Evolutionary conservation across 768 basidiomycete species (phyloP).

Genomic region (Trametes elegans): DNA sequence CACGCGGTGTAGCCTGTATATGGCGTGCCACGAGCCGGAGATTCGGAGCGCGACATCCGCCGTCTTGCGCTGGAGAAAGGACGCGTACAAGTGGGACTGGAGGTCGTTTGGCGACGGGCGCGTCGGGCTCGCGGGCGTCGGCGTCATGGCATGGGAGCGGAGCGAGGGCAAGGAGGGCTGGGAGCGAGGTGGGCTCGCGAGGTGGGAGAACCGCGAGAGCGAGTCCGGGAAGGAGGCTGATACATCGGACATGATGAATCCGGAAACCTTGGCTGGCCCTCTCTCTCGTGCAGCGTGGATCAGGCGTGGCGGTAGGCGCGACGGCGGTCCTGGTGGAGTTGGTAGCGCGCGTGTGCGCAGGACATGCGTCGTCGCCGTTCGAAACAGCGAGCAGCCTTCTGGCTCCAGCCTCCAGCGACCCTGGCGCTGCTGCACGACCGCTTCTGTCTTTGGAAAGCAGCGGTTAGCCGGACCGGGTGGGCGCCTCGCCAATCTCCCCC

Average conservation of each 20-base stretch:
- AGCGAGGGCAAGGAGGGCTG: slow-evolving; percentile 19
- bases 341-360: background rate
- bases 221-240: slow-evolving; percentile 8
- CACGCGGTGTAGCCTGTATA: slow-evolving; percentile 80
- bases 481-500: background rate
- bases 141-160: slow-evolving; percentile 20
- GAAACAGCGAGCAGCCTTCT: slow-evolving; percentile 1
- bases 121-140: slow-evolving; percentile 27
- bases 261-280: slow-evolving; percentile 4
- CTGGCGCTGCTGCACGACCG: too few relatives aligned
- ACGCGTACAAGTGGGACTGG: slow-evolving; percentile 73
- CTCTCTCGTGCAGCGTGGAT: background rate
- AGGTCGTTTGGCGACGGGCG: slow-evolving; percentile 53
- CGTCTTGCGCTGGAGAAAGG: slow-evolving; percentile 69
- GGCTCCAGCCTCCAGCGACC: too few relatives aligned
- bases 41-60: slow-evolving; percentile 78
- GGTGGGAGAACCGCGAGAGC: slow-evolving; percentile 3
- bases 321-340: background rate
- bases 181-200: slow-evolving; percentile 7
- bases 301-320: background rate
- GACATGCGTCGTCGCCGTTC: slow-evolving; percentile 6
- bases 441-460: background rate
- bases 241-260: slow-evolving; percentile 7
- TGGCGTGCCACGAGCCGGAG: slow-evolving; percentile 62
- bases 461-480: slow-evolving; percentile 1